phyloP scores from a whole-genome alignment of 2,329 filamentous ascomycete genomes.

The Ceratocystis alfenasii region DNA sequence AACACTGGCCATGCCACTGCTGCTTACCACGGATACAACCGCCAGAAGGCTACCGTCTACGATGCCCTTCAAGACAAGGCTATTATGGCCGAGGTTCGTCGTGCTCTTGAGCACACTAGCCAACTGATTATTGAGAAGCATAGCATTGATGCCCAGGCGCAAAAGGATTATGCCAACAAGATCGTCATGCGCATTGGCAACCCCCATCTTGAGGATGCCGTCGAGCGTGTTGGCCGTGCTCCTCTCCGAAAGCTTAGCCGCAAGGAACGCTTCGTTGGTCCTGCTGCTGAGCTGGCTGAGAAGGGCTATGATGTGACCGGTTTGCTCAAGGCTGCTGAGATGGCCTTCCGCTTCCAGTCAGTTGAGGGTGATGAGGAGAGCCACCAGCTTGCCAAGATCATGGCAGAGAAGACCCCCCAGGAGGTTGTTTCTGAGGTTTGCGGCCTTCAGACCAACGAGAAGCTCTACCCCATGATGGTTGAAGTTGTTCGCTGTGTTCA shows the following conservation, averaged over 20 bases:
- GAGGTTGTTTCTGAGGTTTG: constrained; percentile 71
- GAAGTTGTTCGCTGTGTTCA: constrained; percentile 77
- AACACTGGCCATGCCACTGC: constrained; percentile 96
- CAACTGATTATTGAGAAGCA: constrained; percentile 79
- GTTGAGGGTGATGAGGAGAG: constrained; percentile 88
- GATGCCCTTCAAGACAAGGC: constrained; percentile 54
- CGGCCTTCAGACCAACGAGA: constrained; percentile 63
- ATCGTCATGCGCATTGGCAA: constrained; percentile 91
- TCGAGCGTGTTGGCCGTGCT: constrained; percentile 89
- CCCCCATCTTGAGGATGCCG: constrained; percentile 79
- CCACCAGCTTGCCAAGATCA: constrained; percentile 69
- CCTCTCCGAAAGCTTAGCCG: constrained; percentile 86
- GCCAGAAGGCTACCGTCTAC: constrained; percentile 75
- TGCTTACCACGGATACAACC: constrained; percentile 86
- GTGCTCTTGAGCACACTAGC: constrained; percentile 74
- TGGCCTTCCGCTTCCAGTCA: constrained; percentile 91
- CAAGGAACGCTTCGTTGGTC: constrained; percentile 92
- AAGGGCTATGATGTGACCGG: constrained; percentile 58
- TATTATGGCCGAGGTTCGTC: constrained; percentile 68
- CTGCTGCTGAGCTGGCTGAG: constrained; percentile 80
- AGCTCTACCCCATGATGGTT: constrained; percentile 64
- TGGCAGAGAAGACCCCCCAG: constrained; percentile 60
- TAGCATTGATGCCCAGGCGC: constrained; percentile 59
- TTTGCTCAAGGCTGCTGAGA: constrained; percentile 74
- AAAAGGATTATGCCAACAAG: constrained; percentile 77